Base-by-base conservation (phyloP, 2,329 filamentous ascomycete species). In the Colletotrichum musicola region DNA sequence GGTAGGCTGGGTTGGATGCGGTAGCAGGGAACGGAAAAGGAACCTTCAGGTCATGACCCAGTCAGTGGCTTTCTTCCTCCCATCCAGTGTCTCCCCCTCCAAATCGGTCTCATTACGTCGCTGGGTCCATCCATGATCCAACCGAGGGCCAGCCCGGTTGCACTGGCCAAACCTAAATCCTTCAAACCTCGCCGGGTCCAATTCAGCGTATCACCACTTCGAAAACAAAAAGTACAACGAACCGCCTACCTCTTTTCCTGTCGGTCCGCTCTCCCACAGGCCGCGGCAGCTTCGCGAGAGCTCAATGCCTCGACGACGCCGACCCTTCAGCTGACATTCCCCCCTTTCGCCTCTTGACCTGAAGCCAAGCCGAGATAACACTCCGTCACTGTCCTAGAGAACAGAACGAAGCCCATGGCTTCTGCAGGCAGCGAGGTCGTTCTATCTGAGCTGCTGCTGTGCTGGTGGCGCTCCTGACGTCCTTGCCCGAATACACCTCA, bases 231-330 rank as follows among this genome's bases (percentile, higher is more conserved):
- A 10, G 7, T 10, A 35, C 30, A 42, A 40, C 44, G 20, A 9
- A 25, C 25, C 49, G 5, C 40, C 27, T 51, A 14, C 22, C 16
- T 10, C 35, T 12, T 51, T 20, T 40, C 35, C 22, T 30, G 14
- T 40, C 20, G 50, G 22, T 25, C 6, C 35, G 46, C 30, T 38
- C 44, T 51, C 40, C 13, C 35, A 40, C 44, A 60, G 27, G 46
- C 50, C 30, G 57, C 46, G 42, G 54, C 53, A 64, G 53, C 53
- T 40, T 50, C 40, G 60, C 44, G 40, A 42, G 13, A 59, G 64
- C 62, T 65, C 62, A 68, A 68, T 68, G 62, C 62, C 62, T 68
- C 65, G 62, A 42, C 62, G 62, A 49, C 65, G 62, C 55, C 65
- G 62, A 56, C 65, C 42, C 35, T 44, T 40, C 30, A 49, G 62